Evolutionary conservation across 208 protist genomes (phyloP).

Genomic region (Angomonas deanei): DNA sequence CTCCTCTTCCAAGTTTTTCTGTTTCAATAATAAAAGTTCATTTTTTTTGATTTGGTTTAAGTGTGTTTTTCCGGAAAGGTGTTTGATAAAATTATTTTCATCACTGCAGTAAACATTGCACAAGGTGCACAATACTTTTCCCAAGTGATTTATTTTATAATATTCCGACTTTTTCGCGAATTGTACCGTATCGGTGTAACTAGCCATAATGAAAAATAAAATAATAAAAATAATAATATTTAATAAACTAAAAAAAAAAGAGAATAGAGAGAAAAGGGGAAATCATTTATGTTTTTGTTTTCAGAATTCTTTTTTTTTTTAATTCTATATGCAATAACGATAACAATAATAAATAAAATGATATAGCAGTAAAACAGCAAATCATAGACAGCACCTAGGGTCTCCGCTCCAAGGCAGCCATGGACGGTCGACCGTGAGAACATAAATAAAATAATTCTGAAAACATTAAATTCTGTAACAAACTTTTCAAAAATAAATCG

Average conservation of each 20-base stretch:
- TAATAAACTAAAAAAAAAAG: background rate
- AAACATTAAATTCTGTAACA: background rate
- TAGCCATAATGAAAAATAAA: constrained; percentile 1
- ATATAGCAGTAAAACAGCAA: no score
- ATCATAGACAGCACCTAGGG: no score
- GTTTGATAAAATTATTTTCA: constrained; percentile 78
- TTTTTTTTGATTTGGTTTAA: constrained; percentile 10
- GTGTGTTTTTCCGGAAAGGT: constrained; percentile 77
- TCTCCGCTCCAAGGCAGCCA: no score
- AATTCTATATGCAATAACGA: no score
- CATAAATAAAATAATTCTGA: background rate
- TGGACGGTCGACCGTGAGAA: no score
- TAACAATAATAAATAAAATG: no score
- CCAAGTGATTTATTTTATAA: constrained; percentile 84
- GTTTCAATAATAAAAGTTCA: background rate
- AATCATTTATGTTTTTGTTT: no score
- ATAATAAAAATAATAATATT: background rate
- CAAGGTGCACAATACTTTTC: constrained; percentile 70
- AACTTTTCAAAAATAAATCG: background rate
- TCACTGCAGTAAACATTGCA: constrained; percentile 75
- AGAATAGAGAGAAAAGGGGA: no score
- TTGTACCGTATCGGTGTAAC: constrained; percentile 33
- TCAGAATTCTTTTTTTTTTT: no score
- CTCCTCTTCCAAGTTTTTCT: constrained; percentile 13
- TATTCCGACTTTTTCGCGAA: constrained; percentile 51